phyloP scores from a whole-genome alignment of 192 early-diverging fungal genomes.

The Chytriomyces hyalinus region DNA sequence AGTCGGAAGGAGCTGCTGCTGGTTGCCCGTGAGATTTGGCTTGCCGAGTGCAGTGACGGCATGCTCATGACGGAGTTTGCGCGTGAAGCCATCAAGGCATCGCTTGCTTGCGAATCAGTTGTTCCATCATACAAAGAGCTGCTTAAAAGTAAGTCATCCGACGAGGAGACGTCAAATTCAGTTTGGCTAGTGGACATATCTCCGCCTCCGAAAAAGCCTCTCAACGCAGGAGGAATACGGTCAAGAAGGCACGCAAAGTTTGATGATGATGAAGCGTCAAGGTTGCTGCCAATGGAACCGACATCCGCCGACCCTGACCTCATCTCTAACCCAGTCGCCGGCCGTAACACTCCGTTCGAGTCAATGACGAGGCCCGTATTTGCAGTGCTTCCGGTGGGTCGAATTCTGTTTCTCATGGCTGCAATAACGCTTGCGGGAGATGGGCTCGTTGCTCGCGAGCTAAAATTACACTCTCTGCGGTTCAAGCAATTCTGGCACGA shows the following conservation, averaged over 20 bases:
- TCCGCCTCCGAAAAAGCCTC: constrained; percentile 7
- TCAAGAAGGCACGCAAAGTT: constrained; percentile 4
- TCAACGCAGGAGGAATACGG: constrained; percentile 16
- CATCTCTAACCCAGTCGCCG: neutral
- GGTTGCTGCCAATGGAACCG: neutral
- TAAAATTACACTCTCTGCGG: constrained; percentile 5
- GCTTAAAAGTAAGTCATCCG: too few relatives aligned
- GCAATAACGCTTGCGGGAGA: constrained; percentile 14
- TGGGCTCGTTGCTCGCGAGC: constrained; percentile 2
- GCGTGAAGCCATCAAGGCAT: too few relatives aligned
- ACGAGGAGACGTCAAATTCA: too few relatives aligned
- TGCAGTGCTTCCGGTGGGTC: neutral
- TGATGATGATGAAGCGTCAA: neutral
- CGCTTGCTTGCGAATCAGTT: too few relatives aligned
- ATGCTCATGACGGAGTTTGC: neutral
- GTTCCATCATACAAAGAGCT: too few relatives aligned
- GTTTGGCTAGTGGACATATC: too few relatives aligned
- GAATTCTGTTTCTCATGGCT: constrained; percentile 19
- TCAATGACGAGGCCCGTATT: neutral
- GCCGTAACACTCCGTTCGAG: neutral
- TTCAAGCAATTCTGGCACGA: constrained; percentile 17
- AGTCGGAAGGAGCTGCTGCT: neutral
- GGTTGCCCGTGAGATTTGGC: neutral
- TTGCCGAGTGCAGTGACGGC: neutral
- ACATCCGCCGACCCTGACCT: neutral